phyloP scores from a whole-genome alignment of 1,139 yeast genomes.

The Wickerhamomyces sp. region DNA sequence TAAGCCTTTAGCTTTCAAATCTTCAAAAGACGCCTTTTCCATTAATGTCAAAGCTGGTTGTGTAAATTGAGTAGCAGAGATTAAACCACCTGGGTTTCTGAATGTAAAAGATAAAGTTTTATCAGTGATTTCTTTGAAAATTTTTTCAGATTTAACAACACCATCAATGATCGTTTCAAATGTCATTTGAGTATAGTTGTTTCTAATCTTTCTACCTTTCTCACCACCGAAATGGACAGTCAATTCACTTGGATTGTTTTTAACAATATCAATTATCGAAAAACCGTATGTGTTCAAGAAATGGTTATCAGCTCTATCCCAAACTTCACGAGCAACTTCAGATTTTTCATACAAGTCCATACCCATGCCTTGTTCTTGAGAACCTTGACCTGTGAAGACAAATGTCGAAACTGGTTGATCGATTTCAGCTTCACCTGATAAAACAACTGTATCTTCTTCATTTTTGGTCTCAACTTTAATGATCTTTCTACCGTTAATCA shows the following conservation, averaged over 20 bases:
- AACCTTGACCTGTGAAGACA: constrained; percentile 99
- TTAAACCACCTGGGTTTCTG: constrained; percentile 89
- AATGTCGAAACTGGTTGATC: constrained; percentile 97
- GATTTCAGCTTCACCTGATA: constrained; percentile 95
- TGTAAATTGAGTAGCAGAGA: constrained; percentile 97
- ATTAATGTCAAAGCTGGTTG: constrained; percentile 98
- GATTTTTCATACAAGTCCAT: constrained; percentile 94
- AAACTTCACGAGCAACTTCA: constrained; percentile 87
- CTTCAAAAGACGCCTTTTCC: constrained; percentile 99
- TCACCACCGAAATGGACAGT: constrained; percentile 98
- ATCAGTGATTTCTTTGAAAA: constrained; percentile 86
- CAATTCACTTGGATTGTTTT: constrained; percentile 91
- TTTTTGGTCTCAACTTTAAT: constrained; percentile 87
- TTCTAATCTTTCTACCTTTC: constrained; percentile 91
- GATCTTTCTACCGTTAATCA: constrained; percentile 98
- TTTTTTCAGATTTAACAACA: constrained; percentile 82
- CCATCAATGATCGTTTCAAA: constrained; percentile 93
- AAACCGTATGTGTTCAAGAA: constrained; percentile 93
- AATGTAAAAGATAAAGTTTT: constrained; percentile 82
- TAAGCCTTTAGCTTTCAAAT: constrained; percentile 91
- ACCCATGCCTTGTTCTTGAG: constrained; percentile 99
- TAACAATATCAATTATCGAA: constrained; percentile 92
- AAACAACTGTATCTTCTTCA: constrained; percentile 74
- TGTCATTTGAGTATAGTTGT: constrained; percentile 94
- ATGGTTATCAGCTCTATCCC: constrained; percentile 97